Base-by-base conservation (phyloP, 139 green algal genomes). In the Chlorella sp. region DNA sequence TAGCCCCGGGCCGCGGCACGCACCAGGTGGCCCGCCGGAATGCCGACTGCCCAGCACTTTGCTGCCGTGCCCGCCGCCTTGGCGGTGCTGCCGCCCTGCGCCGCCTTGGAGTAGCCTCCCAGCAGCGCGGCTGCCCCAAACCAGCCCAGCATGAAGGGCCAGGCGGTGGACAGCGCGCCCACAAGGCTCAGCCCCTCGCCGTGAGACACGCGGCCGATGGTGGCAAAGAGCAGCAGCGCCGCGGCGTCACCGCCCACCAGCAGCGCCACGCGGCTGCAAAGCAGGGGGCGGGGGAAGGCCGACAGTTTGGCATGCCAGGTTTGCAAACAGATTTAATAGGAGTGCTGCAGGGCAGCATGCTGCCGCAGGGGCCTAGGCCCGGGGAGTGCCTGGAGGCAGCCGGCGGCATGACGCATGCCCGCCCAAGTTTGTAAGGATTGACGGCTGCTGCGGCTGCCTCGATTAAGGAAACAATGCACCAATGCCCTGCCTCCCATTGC, bases 81-180 rank as follows among this genome's bases (percentile, higher is more conserved):
- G 3, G 62, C 78, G 4, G 85, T 85, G 12, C 86, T 80, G 32
- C 87, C 75, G 41, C 90, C 91, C 81, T 91, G 89, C 0, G 94
- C 92, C 7, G 87, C 87, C 25, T 65, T 68, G 20, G 90, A 56
- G 47, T 90, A 97, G 1, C 87, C 92, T 21, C 89, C 93, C 32
- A 95, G 83, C 15, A 94, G 64, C 0, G 76, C 41, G 0, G 88
- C 90, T 0, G 91, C 68, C 3, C 34, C 80, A 67, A 95, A 93
- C 94, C 95, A 96, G n/a, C 89, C 93, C 89, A 92, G 69, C 32
- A 97, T 69, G 85, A 98, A 98, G 23, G 95, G 95, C 55, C 90
- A 83, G 1, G 92, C 94, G 20, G 94, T 97, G 11, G 9, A 60
- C 0, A 97, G 28, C 2, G 87, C 85, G 11, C 90, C 90, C 11